Base-by-base conservation (phyloP, 352 stramenopile species). In the Pythium volutum region DNA sequence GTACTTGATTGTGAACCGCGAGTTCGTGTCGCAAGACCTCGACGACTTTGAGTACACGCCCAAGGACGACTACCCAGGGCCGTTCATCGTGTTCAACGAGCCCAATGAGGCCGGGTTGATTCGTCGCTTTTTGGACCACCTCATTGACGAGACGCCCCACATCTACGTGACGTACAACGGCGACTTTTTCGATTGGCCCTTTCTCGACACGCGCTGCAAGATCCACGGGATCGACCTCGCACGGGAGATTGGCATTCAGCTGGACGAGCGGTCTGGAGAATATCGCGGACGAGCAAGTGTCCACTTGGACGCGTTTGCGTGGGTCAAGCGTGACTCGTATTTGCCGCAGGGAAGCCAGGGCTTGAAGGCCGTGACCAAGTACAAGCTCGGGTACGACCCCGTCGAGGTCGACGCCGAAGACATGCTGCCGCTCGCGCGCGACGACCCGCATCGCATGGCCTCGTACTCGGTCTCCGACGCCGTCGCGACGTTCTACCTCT, bases 131-230 rank as follows among this genome's bases (percentile, higher is more conserved):
- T 91, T 98, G 29, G 69, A 87, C 7, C 95, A 98, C 50, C 86
- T 97, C 45, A 72, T 93, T 41, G 88, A 96, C 27, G 70, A 92
- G n/a, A 81, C 88, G 49, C 97, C 97, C 20, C 97, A 99, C 75
- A 98, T 99, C 73, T 98, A 98, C 59, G 97, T 99, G 23, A 99
- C 97, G 14, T 99, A 99, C 78, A 99, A 99, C 81, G 97, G 97
- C 43, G 97, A 99, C 70, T 99, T 97, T 61, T 99, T 99, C 74
- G 97, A 99, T 88, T 99, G 96, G 96, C 97, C 97, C 0, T 99
- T 99, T 75, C 76, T 99, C 22, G 94, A 99, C 26, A 71, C 79
- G n/a, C 86, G 97, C 25, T 89, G 91, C 16, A 77, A 90, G 53
- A 59, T 87, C n/a, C 88, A 98, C 68, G 91, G 87, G 14, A 91